Base-by-base conservation (phyloP, 2,329 filamentous ascomycete species). In the Pseudogymnoascus sp. region DNA sequence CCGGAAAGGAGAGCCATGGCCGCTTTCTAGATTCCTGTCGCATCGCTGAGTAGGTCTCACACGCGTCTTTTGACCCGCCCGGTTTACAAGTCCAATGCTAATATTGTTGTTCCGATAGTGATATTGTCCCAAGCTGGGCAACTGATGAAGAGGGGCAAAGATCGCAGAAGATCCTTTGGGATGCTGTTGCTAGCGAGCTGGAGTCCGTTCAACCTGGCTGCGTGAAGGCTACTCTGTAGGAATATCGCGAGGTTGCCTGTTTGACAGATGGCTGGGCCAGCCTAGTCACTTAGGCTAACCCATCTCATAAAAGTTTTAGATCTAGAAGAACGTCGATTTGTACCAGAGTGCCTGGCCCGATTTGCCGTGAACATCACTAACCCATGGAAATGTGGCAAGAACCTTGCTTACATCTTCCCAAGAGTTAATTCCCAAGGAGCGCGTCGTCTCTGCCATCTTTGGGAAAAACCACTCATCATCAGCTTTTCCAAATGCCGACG, bases 191-290 rank as follows among this genome's bases (percentile, higher is more conserved):
- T 4, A 65, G 64, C 16, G 68, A 73, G 63, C 40, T 75, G 21
- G 71, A 76, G 61, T 46, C 42, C 10, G 64, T 69, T 16, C 66
- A 70, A 56, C 72, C 72, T 12, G 73, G 73, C 1, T 72, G 69
- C 50, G 66, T 75, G 36, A 50, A 62, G 53, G 63, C 60, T 25
- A 64, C 65, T 8, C 37, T 65, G 37, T n/a, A 60, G 31, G 7
- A 44, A 50, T 63, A 61, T 34, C 25, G 25, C 50, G 34, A 34
- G 44, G 11, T 50, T 31, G 3, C 12, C 46, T 31, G 23, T 16
- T 53, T 53, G 46, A 16, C 23, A 53, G 25, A 16, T 31, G 23
- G 31, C 4, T 3, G 5, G 16, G n/a, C 7, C 12, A 34, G 25
- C 50, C 50, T 18, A 18, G n/a, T 7, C 8, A 56, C 4, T 2